Evolutionary conservation across 176 grass and related monocot species (phyloP).

Genomic region (Lolium rigidum): DNA sequence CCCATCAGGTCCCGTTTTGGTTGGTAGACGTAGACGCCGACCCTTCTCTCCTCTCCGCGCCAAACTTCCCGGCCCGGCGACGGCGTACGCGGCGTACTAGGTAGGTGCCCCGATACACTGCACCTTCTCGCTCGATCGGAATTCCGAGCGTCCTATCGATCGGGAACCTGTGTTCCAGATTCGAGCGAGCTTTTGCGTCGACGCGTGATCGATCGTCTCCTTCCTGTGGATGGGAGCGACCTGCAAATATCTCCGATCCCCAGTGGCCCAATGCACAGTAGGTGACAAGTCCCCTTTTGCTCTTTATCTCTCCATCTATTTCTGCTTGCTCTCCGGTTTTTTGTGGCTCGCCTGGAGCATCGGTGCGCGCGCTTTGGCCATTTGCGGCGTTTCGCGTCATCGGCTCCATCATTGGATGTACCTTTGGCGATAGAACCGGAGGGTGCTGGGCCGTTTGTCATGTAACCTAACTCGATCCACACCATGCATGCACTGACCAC

Average conservation of each 20-base stretch:
- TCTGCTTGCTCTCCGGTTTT: neutral
- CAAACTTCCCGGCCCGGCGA: neutral
- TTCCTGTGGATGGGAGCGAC: neutral
- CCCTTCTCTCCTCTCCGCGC: neutral
- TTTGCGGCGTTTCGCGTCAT: neutral
- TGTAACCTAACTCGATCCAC: neutral
- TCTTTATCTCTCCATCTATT: neutral
- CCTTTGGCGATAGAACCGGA: neutral
- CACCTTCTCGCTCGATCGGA: too few relatives aligned
- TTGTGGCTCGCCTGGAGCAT: neutral
- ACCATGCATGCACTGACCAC: neutral
- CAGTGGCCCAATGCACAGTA: neutral
- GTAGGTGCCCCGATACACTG: neutral
- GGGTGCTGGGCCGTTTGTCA: neutral
- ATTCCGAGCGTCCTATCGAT: neutral
- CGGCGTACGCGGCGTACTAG: neutral
- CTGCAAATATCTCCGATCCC: slow-evolving; percentile 58
- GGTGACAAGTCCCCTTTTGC: slow-evolving; percentile 53
- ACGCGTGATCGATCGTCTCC: neutral
- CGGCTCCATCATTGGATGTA: neutral
- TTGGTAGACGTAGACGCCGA: neutral
- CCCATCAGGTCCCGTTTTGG: slow-evolving; percentile 15
- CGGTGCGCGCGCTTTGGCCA: slow-evolving; percentile 8
- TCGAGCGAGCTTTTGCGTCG: neutral
- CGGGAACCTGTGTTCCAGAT: slow-evolving; percentile 36